These are phyloP conservation scores for Aspergillus sclerotioniger DNA, from an alignment of 495 filamentous ascomycete genomes.

Conservation along the genomic window DNA sequence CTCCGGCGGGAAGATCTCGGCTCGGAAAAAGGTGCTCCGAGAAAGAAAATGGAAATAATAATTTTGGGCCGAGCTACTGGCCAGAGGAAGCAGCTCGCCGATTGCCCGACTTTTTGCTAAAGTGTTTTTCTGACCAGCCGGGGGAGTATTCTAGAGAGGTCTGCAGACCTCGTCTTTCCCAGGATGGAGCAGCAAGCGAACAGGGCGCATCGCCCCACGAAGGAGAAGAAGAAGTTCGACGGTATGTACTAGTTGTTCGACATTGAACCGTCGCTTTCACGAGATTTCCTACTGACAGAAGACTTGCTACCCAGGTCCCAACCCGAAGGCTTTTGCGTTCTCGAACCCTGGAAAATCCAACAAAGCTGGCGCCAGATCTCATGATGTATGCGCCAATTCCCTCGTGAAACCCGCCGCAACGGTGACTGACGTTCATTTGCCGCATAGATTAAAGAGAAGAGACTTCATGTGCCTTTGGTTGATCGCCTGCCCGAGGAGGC, in stretches of 20 bases:
- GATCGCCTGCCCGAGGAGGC: conserved; percentile 94
- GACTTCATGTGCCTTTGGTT: conserved; percentile 91
- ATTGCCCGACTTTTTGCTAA: conserved; percentile 16
- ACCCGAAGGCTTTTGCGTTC: conserved; percentile 91
- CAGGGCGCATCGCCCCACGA: conserved; percentile 78
- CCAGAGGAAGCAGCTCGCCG: conserved; percentile 13
- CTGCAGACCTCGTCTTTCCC: conserved; percentile 31
- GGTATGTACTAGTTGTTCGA: conserved; percentile 33
- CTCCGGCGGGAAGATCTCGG: conserved; percentile 12
- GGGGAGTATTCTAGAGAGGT: conserved; percentile 27
- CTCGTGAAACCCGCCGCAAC: neutral
- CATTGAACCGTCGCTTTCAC: neutral
- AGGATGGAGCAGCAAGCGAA: conserved; percentile 83
- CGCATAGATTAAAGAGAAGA: conserved; percentile 82
- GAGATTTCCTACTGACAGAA: conserved; percentile 18
- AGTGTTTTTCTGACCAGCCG: conserved; percentile 13
- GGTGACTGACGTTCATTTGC: conserved; percentile 9
- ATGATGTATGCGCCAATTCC: conserved; percentile 66
- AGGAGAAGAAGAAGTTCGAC: conserved; percentile 84
- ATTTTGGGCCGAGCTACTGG: conserved; percentile 31
- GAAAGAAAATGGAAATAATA: conserved; percentile 33
- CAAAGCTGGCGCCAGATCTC: conserved; percentile 80
- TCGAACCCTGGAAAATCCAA: conserved; percentile 81
- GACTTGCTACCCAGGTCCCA: conserved; percentile 52
- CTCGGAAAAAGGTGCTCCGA: conserved; percentile 31